phyloP scores from a whole-genome alignment of 768 basidiomycete genomes.

The Mycena floridula region DNA sequence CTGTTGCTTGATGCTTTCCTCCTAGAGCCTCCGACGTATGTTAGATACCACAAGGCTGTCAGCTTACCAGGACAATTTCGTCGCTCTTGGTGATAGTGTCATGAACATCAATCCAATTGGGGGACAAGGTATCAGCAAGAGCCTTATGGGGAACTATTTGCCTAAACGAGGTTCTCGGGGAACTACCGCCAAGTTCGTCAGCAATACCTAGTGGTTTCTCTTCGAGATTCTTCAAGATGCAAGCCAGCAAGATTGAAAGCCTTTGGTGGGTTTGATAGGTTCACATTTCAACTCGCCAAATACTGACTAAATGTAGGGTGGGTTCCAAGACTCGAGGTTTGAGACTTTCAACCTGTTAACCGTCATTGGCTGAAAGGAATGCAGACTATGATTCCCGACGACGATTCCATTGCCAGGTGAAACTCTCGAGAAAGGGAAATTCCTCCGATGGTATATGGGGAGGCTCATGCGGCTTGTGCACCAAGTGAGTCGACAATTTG shows the following conservation, averaged over 20 bases:
- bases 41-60: constrained; percentile 18
- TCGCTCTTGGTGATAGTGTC: constrained; percentile 28
- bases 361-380: background rate
- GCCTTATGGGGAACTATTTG: constrained; percentile 10
- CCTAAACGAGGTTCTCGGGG: constrained; percentile 6
- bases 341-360: too few species aligned
- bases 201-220: too few species aligned
- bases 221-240: constrained; percentile 5
- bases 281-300: background rate
- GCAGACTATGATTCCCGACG: constrained; percentile 9
- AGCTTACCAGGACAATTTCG: constrained; percentile 25
- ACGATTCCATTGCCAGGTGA: constrained; percentile 8
- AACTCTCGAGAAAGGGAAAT: constrained; percentile 1
- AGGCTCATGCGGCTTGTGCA: too few species aligned
- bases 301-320: background rate
- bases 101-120: constrained; percentile 12
- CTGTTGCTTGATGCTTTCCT: background rate
- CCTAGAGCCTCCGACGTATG: constrained; percentile 11
- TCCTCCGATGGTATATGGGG: background rate
- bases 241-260: constrained; percentile 5
- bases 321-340: background rate
- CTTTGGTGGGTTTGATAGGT: constrained; percentile 2
- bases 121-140: constrained; percentile 13
- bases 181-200: background rate
- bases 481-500: too few species aligned